Evolutionary conservation across 768 basidiomycete species (phyloP).

Genomic region (Calvatia gigantea): DNA sequence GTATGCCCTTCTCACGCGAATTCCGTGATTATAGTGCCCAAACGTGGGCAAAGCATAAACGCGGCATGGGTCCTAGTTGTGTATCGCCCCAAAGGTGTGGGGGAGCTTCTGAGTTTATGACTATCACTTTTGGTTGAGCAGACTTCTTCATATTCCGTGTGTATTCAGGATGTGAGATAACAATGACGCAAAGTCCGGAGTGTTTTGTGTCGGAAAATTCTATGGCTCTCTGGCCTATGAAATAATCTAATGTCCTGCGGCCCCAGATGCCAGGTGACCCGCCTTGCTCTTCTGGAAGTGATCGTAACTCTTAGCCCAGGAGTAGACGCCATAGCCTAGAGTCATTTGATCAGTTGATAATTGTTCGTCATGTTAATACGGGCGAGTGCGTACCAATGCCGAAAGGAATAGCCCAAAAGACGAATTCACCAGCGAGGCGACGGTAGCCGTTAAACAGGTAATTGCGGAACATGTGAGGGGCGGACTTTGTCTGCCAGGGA

Average conservation of each 20-base stretch:
- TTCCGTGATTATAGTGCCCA: too few relatives aligned
- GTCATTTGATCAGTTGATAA: not conserved
- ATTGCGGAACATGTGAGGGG: conserved; percentile 62
- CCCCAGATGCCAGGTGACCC: conserved; percentile 56
- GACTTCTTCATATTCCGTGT: not conserved
- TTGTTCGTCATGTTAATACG: not conserved
- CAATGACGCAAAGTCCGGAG: not conserved
- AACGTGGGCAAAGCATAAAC: too few relatives aligned
- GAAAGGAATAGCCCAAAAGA: conserved; percentile 80
- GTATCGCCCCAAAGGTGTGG: too few relatives aligned
- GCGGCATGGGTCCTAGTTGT: too few relatives aligned
- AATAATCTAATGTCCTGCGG: conserved; percentile 31
- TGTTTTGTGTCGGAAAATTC: not conserved
- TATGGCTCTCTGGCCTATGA: conserved; percentile 1
- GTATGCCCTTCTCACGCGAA: too few relatives aligned
- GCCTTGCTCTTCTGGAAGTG: conserved; percentile 75
- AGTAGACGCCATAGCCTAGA: conserved; percentile 73
- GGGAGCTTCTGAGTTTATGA: too few relatives aligned
- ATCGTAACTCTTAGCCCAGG: conserved; percentile 73
- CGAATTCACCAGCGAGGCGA: conserved; percentile 66
- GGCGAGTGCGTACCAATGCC: conserved; percentile 54
- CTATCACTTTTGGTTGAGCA: too few relatives aligned
- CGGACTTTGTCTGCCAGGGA: conserved; percentile 75
- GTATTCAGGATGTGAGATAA: not conserved
- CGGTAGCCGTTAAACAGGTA: conserved; percentile 89